Base-by-base conservation (phyloP, 2,329 filamentous ascomycete species). In the Ilyonectria sp. region DNA sequence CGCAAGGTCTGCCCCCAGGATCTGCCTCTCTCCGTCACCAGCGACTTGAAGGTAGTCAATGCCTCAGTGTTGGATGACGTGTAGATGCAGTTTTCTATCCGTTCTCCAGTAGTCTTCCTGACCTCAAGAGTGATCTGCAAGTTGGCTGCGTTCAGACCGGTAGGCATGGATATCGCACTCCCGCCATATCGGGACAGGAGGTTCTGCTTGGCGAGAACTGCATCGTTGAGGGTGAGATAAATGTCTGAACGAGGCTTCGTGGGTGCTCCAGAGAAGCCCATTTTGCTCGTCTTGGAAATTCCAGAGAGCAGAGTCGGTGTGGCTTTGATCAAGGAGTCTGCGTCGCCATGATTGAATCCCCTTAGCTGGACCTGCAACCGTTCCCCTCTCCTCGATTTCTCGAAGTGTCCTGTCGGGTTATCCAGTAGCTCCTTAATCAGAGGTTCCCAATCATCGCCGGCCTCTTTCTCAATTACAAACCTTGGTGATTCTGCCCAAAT, bases 211-310 rank as follows among this genome's bases (percentile, higher is more conserved):
- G 92, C 91, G 26, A 99, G 84, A n/a, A 91, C 86, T 0, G 94
- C 93, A 70, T 94, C 91, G 65, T 91, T 90, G 54, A 99, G 81
- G 0, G 94, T 98, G 50, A 99, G 81, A 78, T 99, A 99, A 57
- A 99, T 98, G 79, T 99, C 97, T 11, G 94, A 98, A 74, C 97
- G 88, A 17, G 93, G 87, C 78, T 94, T 95, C 0, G 92, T 94
- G 0, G 96, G 95, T 2, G 95, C 95, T 13, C 95, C 95, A 4
- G 95, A 94, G 79, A 99, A 98, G 2, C 95, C 96, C 79, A 98
- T 95, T 79, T 96, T 96, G 75, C 87, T 92, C 0, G 95, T 97
- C 79, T 92, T 92, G 64, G 87, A 87, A 67, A 98, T 89, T 58
- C 92, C 91, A 57, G 97, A 92, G 15, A 99, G 89, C 15, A 97